Evolutionary conservation across 2,329 filamentous ascomycete species (phyloP).

Genomic region (Apiospora arundinis): DNA sequence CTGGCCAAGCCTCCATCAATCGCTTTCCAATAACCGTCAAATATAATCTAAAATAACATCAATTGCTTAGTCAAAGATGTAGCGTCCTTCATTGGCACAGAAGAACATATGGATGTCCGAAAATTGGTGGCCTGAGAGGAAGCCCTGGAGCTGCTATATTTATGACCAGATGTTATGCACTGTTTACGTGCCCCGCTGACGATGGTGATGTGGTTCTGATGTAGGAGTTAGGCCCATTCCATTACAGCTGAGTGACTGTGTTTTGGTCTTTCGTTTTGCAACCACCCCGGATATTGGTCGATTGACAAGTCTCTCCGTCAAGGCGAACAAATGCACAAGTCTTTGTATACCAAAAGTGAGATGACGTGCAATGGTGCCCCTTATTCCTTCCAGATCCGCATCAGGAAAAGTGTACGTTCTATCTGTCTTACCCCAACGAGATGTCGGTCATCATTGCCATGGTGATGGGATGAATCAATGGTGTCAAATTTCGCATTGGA

Average conservation of each 20-base stretch:
- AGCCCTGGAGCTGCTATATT: not conserved
- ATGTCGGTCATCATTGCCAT: slow-evolving; percentile 10
- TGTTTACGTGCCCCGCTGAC: not conserved
- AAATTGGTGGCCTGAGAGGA: not conserved
- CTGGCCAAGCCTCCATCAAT: not conserved
- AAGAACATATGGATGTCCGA: not conserved
- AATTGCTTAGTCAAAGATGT: no score
- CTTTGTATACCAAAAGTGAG: not conserved
- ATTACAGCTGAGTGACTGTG: not conserved
- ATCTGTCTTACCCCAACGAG: not conserved
- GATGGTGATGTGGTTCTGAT: slow-evolving; percentile 7
- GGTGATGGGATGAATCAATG: slow-evolving; percentile 15
- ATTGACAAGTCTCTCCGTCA: not conserved
- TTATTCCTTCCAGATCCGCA: not conserved
- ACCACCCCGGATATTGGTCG: not conserved
- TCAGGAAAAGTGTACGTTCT: not conserved
- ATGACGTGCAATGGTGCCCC: not conserved
- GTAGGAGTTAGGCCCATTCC: not conserved
- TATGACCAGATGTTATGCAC: not conserved
- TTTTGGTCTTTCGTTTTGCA: not conserved
- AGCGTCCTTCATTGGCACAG: not conserved
- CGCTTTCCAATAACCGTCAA: not conserved
- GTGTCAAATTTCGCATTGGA: not conserved
- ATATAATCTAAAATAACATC: no score
- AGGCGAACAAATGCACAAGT: not conserved